phyloP scores from a whole-genome alignment of 768 basidiomycete species.

The Xerocomus potaroensis region DNA sequence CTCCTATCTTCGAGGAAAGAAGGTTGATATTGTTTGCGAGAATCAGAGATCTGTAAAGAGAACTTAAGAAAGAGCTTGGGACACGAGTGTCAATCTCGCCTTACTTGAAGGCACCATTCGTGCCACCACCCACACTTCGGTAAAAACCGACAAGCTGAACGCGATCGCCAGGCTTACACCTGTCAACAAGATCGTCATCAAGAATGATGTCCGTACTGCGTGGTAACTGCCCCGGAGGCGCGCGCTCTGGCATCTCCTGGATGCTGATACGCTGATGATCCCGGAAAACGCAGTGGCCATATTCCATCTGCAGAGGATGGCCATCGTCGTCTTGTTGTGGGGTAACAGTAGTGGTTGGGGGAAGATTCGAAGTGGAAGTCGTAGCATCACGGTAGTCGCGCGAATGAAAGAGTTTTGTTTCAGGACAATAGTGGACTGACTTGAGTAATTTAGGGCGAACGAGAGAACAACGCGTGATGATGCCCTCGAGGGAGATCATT shows the following conservation, averaged over 20 bases:
- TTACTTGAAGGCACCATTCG: conserved; percentile 91
- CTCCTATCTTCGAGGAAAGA: conserved; percentile 90
- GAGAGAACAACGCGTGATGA: conserved; percentile 96
- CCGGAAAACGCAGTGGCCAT: conserved; percentile 84
- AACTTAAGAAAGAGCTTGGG: conserved; percentile 9
- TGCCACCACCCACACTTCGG: conserved; percentile 89
- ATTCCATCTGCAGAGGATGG: conserved; percentile 83
- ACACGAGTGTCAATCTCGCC: conserved; percentile 19
- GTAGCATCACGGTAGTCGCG: conserved; percentile 93
- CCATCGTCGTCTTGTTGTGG: conserved; percentile 94
- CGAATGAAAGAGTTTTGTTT: conserved; percentile 76
- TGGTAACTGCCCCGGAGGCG: conserved; percentile 94
- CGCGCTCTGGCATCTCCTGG: conserved; percentile 99
- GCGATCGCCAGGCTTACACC: conserved; percentile 96
- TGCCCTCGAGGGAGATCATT: conserved; percentile 97
- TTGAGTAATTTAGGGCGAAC: conserved; percentile 98
- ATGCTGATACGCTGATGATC: conserved; percentile 98
- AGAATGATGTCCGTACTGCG: conserved; percentile 94
- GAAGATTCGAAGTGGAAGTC: conserved; percentile 77
- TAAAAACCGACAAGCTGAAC: conserved; percentile 96
- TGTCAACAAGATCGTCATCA: conserved; percentile 95
- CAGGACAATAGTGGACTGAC: conserved; percentile 94
- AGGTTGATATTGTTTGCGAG: conserved; percentile 94
- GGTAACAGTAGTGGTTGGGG: conserved; percentile 80
- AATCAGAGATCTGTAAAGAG: conserved; percentile 69